These are phyloP conservation scores for Jacaranda mimosifolia DNA, from an alignment of 257 asterid species.

Conservation along the genomic window DNA sequence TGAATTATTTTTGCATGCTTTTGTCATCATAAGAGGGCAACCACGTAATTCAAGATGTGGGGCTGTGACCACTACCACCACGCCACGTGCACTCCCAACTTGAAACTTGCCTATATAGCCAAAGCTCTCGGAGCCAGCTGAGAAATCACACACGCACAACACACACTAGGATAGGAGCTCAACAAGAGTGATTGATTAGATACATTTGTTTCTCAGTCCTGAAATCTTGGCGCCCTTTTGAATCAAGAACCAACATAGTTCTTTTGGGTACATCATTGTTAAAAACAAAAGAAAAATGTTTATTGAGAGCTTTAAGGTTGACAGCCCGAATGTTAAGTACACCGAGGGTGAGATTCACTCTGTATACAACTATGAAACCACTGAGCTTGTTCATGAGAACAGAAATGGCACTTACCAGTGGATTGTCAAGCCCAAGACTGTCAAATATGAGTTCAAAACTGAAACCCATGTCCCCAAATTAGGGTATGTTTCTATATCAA, in stretches of 20 bases:
- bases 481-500: constrained; percentile 57
- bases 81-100: constrained; percentile 8
- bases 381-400: constrained; percentile 91
- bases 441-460: constrained; percentile 86
- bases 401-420: constrained; percentile 81
- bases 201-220: neutral
- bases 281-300: constrained; percentile 59
- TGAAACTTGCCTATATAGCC: constrained; percentile 27
- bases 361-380: constrained; percentile 81
- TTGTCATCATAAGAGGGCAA: neutral
- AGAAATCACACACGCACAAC: constrained; percentile 2
- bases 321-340: constrained; percentile 91
- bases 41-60: neutral
- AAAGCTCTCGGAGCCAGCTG: neutral
- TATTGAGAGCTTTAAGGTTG: constrained; percentile 89
- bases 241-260: neutral
- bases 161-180: constrained; percentile 28
- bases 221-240: neutral
- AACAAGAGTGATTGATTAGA: neutral
- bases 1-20: neutral
- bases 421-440: constrained; percentile 94
- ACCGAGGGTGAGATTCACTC: constrained; percentile 79
- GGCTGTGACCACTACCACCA: constrained; percentile 11
- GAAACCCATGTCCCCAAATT: constrained; percentile 82
- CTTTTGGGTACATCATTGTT: neutral